Evolutionary conservation across 2,329 filamentous ascomycete species (phyloP).

Genomic region (Ophiocordyceps polyrhachis-furcata): DNA sequence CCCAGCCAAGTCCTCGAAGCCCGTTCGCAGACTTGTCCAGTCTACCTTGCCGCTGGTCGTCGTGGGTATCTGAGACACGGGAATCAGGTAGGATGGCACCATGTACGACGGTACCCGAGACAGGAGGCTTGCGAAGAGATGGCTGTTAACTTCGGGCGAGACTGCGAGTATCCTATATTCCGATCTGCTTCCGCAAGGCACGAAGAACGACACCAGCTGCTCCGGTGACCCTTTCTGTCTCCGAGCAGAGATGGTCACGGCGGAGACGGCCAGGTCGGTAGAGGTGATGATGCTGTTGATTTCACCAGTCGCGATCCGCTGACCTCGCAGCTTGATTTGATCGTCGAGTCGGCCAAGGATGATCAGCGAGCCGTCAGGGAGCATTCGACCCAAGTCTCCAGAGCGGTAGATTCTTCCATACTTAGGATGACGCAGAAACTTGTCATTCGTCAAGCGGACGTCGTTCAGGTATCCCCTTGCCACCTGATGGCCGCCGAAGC

Average conservation of each 20-base stretch:
- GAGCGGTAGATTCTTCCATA: constrained; percentile 65
- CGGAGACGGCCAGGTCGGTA: constrained; percentile 34
- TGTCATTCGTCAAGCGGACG: constrained; percentile 39
- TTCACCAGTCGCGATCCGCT: constrained; percentile 62
- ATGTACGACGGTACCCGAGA: constrained; percentile 53
- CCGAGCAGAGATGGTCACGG: constrained; percentile 40
- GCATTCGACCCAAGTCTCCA: constrained; percentile 64
- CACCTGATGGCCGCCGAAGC: constrained; percentile 73
- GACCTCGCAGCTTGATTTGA: constrained; percentile 66
- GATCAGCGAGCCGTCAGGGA: constrained; percentile 56
- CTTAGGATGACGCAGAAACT: constrained; percentile 48
- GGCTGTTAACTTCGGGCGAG: constrained; percentile 14
- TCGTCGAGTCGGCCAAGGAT: constrained; percentile 59
- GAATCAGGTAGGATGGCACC: constrained; percentile 57
- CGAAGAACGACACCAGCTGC: constrained; percentile 52
- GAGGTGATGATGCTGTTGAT: constrained; percentile 45
- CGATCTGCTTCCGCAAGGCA: constrained; percentile 18
- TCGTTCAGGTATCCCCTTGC: constrained; percentile 54
- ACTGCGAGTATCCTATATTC: constrained; percentile 20
- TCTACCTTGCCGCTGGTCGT: constrained; percentile 63
- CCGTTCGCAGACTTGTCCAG: constrained; percentile 27
- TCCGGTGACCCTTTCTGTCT: constrained; percentile 19
- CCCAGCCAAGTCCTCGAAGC: constrained; percentile 26
- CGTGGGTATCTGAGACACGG: constrained; percentile 48
- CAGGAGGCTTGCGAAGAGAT: constrained; percentile 35